Evolutionary conservation across 306 rosid species (phyloP).

Genomic region (Gastrolobium bilobum): DNA sequence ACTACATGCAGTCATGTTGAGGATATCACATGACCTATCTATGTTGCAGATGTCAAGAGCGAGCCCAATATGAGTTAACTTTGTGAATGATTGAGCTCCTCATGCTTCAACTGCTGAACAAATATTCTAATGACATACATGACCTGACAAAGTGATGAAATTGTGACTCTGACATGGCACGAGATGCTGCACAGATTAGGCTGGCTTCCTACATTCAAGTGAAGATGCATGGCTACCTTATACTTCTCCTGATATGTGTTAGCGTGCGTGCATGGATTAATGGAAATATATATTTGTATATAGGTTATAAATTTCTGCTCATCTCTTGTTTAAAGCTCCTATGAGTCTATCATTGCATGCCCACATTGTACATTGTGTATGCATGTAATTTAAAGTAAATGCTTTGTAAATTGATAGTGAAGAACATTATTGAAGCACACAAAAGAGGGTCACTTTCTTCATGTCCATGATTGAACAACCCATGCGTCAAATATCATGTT

Average conservation of each 20-base stretch:
- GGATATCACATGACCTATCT: slow-evolving; percentile 26
- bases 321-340: neutral
- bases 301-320: neutral
- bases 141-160: neutral
- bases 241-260: neutral
- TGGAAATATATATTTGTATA: neutral
- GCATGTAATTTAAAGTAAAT: neutral
- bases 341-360: neutral
- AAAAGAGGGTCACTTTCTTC: neutral
- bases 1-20: slow-evolving; percentile 1
- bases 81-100: slow-evolving; percentile 9
- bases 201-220: slow-evolving; percentile 11
- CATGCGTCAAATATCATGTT: too few relatives aligned
- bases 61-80: slow-evolving; percentile 59
- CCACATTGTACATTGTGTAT: slow-evolving; percentile 9
- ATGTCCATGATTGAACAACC: neutral
- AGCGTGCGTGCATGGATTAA: neutral
- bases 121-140: neutral
- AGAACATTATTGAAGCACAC: slow-evolving; percentile 15
- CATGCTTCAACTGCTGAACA: slow-evolving; percentile 22
- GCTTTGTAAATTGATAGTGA: slow-evolving; percentile 22
- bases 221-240: slow-evolving; percentile 17
- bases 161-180: neutral
- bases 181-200: neutral
- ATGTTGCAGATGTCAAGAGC: slow-evolving; percentile 60